Evolutionary conservation across 352 stramenopile genomes (phyloP).

Genomic region (Phytophthora cryptogea): DNA sequence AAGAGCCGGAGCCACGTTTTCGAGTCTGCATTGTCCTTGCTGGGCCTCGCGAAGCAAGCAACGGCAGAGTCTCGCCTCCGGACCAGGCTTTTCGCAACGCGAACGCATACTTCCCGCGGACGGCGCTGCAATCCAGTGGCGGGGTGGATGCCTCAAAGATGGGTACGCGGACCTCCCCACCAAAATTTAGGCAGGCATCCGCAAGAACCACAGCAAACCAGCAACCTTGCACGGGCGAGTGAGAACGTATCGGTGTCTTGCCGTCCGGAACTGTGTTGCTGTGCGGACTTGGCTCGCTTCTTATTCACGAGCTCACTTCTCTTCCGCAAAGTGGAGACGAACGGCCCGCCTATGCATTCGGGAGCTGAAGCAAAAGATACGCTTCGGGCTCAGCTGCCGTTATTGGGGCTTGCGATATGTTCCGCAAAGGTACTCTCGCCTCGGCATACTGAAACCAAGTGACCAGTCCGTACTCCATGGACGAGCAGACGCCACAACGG

Average conservation of each 20-base stretch:
- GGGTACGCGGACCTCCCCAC: constrained; percentile 20
- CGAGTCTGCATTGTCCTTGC: constrained; percentile 1
- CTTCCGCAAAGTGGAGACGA: constrained; percentile 11
- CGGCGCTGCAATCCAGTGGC: constrained; percentile 18
- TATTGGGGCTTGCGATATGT: constrained; percentile 27
- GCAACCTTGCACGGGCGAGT: no score
- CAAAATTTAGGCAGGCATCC: constrained; percentile 18
- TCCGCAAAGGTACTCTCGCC: constrained; percentile 11
- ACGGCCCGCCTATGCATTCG: constrained; percentile 1
- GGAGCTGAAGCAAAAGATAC: constrained; percentile 27
- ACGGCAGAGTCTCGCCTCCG: constrained; percentile 9
- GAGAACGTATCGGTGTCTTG: no score
- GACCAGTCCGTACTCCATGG: constrained; percentile 1
- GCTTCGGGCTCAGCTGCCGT: constrained; percentile 6
- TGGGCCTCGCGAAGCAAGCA: background rate
- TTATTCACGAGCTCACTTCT: constrained; percentile 16
- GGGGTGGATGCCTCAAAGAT: constrained; percentile 23
- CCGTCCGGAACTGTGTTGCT: background rate
- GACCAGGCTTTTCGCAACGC: constrained; percentile 19
- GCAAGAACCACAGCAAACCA: background rate
- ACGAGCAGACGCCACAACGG: constrained; percentile 28
- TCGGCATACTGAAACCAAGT: constrained; percentile 16
- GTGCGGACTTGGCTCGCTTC: constrained; percentile 2
- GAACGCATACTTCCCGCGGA: background rate
- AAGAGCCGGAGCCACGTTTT: constrained; percentile 5